Conservation (phyloP, 345 rosid genomes). For the Populus pruinosa region DNA sequence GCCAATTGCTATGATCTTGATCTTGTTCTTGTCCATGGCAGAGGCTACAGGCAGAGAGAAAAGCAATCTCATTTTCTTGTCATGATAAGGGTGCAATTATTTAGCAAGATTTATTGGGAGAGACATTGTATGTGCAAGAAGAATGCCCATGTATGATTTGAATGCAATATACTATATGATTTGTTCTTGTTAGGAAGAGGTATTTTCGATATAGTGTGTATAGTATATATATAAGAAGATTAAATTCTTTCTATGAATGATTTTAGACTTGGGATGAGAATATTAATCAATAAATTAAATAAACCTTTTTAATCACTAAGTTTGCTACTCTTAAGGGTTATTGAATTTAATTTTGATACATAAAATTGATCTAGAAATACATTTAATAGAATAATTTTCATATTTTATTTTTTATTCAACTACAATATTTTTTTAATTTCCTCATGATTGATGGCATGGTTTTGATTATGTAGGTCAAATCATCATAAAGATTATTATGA, state of each 20-base stretch:
- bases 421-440: neutral
- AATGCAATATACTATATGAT: neutral
- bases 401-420: neutral
- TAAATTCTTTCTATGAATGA: no score
- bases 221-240: no score
- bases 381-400: neutral
- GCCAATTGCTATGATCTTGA: neutral
- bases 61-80: conserved; percentile 5
- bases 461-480: neutral
- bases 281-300: no score
- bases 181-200: no score
- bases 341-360: no score
- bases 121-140: neutral
- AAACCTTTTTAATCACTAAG: no score
- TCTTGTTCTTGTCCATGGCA: neutral
- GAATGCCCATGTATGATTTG: neutral
- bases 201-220: no score
- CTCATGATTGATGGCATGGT: neutral
- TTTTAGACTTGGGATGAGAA: no score
- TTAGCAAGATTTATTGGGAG: neutral
- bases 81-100: neutral
- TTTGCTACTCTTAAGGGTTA: no score
- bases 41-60: neutral
- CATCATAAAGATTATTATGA: neutral
- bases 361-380: no score